Percentiles rank a stretch among this genome's conserved stretches.
Evolutionary conservation across 495 filamentous ascomycete genomes (phyloP).

Genomic region (Margaritispora aquatica): DNA sequence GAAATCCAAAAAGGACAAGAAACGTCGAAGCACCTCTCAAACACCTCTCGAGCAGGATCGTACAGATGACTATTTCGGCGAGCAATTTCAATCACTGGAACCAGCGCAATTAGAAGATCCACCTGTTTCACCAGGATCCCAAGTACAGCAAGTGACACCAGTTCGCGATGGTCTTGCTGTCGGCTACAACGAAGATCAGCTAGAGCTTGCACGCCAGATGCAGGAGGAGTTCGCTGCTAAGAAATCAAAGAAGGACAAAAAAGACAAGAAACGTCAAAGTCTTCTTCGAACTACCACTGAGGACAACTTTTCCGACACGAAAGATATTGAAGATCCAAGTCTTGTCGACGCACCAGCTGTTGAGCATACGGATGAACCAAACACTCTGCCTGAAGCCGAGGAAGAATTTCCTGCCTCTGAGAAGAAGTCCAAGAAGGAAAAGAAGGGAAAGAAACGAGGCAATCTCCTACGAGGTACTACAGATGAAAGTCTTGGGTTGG

Average conservation of each 20-base stretch:
- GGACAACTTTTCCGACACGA: constrained; percentile 14
- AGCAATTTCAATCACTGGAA: constrained; percentile 1
- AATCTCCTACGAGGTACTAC: constrained; percentile 8
- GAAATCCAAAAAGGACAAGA: constrained; percentile 36
- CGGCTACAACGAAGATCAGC: constrained; percentile 21
- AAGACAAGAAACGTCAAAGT: constrained; percentile 19
- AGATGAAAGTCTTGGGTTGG: neutral
- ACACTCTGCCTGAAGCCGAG: constrained; percentile 24
- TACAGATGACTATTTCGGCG: constrained; percentile 10
- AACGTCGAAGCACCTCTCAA: constrained; percentile 14
- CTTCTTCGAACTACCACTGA: constrained; percentile 12
- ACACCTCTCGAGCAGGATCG: constrained; percentile 7
- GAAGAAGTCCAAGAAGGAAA: constrained; percentile 42
- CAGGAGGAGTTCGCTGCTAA: constrained; percentile 25
- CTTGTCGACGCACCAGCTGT: neutral
- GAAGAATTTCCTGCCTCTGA: constrained; percentile 20
- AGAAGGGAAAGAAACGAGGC: constrained; percentile 25
- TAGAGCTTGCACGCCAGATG: constrained; percentile 25
- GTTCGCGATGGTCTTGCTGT: constrained; percentile 17
- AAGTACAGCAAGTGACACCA: neutral
- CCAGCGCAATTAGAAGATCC: neutral
- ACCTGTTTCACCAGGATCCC: neutral
- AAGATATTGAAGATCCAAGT: neutral
- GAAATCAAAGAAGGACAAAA: constrained; percentile 41
- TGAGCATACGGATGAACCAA: neutral